Percentiles rank a stretch among this genome's conserved stretches.
These are phyloP conservation scores for Mesembryanthemum crystallinum DNA, from an alignment of 148 eudicot genomes.

Conservation along the genomic window DNA sequence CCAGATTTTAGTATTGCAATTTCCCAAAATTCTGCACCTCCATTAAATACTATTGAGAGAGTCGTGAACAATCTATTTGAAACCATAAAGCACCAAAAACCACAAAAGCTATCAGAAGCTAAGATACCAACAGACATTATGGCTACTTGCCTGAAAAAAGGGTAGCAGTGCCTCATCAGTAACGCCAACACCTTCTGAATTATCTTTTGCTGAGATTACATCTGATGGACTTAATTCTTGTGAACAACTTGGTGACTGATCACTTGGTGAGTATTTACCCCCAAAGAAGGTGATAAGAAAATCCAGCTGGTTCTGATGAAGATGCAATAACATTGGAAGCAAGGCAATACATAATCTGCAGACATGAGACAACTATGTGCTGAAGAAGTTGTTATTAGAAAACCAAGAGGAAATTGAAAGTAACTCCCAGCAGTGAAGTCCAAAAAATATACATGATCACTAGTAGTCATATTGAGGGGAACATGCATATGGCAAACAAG, in stretches of 20 bases:
- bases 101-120: slow-evolving; percentile 1
- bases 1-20: not conserved
- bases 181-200: slow-evolving; percentile 34
- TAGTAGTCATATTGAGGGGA: not conserved
- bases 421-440: not conserved
- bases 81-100: not conserved
- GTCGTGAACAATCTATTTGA: not conserved
- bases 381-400: not conserved
- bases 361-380: slow-evolving; percentile 12
- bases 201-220: slow-evolving; percentile 27
- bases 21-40: not conserved
- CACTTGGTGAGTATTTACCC: slow-evolving; percentile 37
- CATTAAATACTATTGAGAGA: not conserved
- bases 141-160: slow-evolving; percentile 74
- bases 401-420: not conserved
- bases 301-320: slow-evolving; percentile 95
- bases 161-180: slow-evolving; percentile 86
- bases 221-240: slow-evolving; percentile 38
- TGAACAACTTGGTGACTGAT: slow-evolving; percentile 30
- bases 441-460: not conserved
- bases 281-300: slow-evolving; percentile 82
- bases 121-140: not conserved
- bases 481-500: not conserved
- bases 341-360: slow-evolving; percentile 69
- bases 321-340: slow-evolving; percentile 88